Conservation (phyloP, 1,284 basidiomycete genomes). For the Apiotrichum domesticum region DNA sequence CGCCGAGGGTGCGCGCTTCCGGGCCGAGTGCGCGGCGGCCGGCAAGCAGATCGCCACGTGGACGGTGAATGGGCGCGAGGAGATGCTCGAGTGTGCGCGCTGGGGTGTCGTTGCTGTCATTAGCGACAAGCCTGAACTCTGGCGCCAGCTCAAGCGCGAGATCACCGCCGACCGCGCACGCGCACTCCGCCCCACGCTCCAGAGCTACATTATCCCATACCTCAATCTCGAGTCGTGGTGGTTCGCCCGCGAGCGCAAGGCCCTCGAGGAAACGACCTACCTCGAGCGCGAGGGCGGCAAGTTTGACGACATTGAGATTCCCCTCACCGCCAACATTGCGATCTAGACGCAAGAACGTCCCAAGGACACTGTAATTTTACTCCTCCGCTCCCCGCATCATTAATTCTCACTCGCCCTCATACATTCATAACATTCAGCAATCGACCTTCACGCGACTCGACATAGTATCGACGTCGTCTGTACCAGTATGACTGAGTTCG, state of each 20-base stretch:
- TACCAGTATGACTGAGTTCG: too few relatives aligned
- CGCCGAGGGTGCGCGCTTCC: conserved; percentile 63
- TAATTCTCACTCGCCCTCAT: too few relatives aligned
- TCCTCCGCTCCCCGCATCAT: too few relatives aligned
- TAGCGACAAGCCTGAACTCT: conserved; percentile 59
- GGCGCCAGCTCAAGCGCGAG: conserved; percentile 34
- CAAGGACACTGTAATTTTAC: too few relatives aligned
- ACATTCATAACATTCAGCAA: too few relatives aligned
- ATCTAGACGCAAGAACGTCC: too few relatives aligned
- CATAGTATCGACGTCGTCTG: too few relatives aligned
- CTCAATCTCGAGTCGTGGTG: conserved; percentile 33
- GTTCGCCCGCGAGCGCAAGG: conserved; percentile 31
- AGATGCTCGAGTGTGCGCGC: conserved; percentile 92
- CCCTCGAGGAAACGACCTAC: conserved; percentile 40
- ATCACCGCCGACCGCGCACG: conserved; percentile 25
- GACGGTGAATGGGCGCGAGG: conserved; percentile 81
- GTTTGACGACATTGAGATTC: conserved; percentile 22
- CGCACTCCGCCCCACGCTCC: conserved; percentile 28
- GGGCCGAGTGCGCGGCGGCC: conserved; percentile 65
- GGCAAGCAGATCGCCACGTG: conserved; percentile 69
- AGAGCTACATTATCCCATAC: conserved; percentile 28
- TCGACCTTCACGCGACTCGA: too few relatives aligned
- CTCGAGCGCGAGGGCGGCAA: conserved; percentile 43
- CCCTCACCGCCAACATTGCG: conserved; percentile 1
- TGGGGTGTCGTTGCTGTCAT: conserved; percentile 89